Evolutionary conservation across 1,139 yeast species (phyloP).

Genomic region (Suhomyces choctaworum): DNA sequence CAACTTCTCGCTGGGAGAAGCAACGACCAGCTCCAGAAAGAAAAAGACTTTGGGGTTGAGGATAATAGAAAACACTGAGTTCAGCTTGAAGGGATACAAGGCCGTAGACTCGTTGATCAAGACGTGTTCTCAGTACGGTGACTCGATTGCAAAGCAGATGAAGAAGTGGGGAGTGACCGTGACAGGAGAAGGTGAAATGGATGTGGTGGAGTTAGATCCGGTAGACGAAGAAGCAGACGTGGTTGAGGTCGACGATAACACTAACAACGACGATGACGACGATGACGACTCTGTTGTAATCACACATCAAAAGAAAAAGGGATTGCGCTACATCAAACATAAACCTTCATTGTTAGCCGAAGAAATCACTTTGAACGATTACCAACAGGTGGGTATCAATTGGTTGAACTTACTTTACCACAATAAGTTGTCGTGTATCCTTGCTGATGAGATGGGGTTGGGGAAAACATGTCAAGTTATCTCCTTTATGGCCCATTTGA

Average conservation of each 20-base stretch:
- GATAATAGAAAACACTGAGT: conserved; percentile 67
- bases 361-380: conserved; percentile 71
- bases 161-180: conserved; percentile 82
- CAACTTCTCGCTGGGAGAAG: conserved; percentile 23
- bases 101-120: conserved; percentile 91
- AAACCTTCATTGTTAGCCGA: conserved; percentile 69
- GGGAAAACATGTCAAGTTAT: conserved; percentile 97
- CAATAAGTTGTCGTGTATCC: conserved; percentile 79
- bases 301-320: conserved; percentile 18
- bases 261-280: conserved; percentile 21
- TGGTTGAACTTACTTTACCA: conserved; percentile 85
- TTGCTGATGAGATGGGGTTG: conserved; percentile 98
- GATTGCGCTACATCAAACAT: conserved; percentile 56
- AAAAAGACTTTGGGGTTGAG: conserved; percentile 71
- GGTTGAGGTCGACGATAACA: conserved; percentile 29
- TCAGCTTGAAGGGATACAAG: conserved; percentile 79
- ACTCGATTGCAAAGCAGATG: conserved; percentile 68
- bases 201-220: conserved; percentile 45
- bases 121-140: conserved; percentile 79
- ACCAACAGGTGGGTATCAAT: conserved; percentile 93
- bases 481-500: conserved; percentile 84
- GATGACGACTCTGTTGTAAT: conserved; percentile 19
- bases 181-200: conserved; percentile 63
- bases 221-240: conserved; percentile 16
- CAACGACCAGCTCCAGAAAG: conserved; percentile 25